Evolutionary conservation across 2,329 filamentous ascomycete species (phyloP).

Genomic region (Tothia fuscella): DNA sequence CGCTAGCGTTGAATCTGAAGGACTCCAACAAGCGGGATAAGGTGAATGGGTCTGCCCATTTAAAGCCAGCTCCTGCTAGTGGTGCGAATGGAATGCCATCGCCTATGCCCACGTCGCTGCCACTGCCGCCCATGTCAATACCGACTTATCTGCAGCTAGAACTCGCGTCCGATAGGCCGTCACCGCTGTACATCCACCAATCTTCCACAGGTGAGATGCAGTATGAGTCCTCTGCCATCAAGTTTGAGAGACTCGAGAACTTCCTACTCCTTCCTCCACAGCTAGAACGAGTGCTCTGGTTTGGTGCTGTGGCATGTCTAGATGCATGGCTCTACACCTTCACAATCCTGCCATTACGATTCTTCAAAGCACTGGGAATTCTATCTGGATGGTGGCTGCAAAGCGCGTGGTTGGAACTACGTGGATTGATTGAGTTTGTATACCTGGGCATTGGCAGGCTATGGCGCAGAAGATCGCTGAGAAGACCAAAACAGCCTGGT

Average conservation of each 20-base stretch:
- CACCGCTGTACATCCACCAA: conserved; percentile 51
- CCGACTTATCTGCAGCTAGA: conserved; percentile 56
- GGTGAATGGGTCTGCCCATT: conserved; percentile 1
- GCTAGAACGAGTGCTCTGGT: conserved; percentile 73
- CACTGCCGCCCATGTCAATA: conserved; percentile 47
- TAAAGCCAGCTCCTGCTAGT: conserved; percentile 7
- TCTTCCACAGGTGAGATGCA: conserved; percentile 49
- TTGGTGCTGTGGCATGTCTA: conserved; percentile 81
- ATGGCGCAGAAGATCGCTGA: conserved; percentile 39
- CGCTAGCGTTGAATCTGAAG: conserved; percentile 23
- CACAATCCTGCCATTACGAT: conserved; percentile 84
- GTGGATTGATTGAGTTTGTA: conserved; percentile 63
- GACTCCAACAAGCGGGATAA: conserved; percentile 16
- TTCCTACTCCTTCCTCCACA: conserved; percentile 72
- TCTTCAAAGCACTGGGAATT: conserved; percentile 67
- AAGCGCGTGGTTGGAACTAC: conserved; percentile 57
- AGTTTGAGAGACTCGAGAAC: conserved; percentile 83
- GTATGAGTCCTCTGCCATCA: conserved; percentile 86
- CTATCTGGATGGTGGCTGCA: conserved; percentile 68
- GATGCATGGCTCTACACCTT: conserved; percentile 96
- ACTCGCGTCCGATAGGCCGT: conserved; percentile 47
- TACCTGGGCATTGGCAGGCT: conserved; percentile 68
- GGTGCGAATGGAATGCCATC: conserved; percentile 29
- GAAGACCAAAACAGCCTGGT: neutral
- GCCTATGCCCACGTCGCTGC: neutral